phyloP scores from a whole-genome alignment of 176 grass and related monocot species.

The Alloteropsis semialata region DNA sequence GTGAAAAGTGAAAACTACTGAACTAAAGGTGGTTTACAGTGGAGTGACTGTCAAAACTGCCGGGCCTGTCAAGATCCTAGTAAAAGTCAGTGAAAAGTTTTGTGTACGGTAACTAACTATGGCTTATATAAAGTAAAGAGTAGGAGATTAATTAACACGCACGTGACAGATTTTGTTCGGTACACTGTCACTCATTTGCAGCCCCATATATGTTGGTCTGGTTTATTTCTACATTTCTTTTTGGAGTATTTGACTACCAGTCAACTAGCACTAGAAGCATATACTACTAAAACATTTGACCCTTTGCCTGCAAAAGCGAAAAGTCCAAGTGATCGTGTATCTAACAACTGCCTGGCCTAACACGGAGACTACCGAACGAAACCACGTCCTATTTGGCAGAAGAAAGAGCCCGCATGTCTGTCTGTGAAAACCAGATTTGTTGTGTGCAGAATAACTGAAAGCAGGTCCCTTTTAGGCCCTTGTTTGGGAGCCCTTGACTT shows the following conservation, averaged over 20 bases:
- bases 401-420: neutral
- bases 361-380: conserved; percentile 16
- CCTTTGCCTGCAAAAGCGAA: neutral
- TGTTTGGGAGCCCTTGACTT: conserved; percentile 33
- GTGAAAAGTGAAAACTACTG: neutral
- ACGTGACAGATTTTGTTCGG: conserved; percentile 34
- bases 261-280: neutral
- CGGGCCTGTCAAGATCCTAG: conserved; percentile 15
- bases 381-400: neutral
- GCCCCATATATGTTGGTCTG: neutral
- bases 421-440: neutral
- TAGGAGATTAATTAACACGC: neutral
- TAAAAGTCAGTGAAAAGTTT: conserved; percentile 33
- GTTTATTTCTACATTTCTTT: neutral
- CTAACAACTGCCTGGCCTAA: conserved; percentile 24
- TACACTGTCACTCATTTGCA: conserved; percentile 3
- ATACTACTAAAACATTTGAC: no score
- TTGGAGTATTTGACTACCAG: conserved; percentile 20
- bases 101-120: conserved; percentile 28
- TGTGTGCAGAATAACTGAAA: neutral
- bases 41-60: conserved; percentile 17
- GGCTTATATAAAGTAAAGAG: no score
- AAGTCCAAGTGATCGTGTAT: conserved; percentile 21
- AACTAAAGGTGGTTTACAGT: neutral
- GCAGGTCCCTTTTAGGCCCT: neutral